A percentile compares a stretch with the other conserved stretches of the same genome.
These are phyloP conservation scores for Amaranthus cruentus DNA, from an alignment of 148 eudicot genomes.

Conservation along the genomic window DNA sequence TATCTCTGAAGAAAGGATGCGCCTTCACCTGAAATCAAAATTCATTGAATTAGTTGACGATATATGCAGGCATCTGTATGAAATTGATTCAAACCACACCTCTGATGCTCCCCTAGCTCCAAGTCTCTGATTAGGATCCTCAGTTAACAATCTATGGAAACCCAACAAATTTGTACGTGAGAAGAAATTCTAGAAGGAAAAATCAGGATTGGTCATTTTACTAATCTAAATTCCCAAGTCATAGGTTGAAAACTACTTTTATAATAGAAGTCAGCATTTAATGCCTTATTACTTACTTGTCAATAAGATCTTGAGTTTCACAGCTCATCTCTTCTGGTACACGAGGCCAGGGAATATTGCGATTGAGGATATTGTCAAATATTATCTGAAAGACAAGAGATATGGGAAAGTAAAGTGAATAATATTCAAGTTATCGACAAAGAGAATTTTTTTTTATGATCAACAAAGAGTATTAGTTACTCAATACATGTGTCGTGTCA, in stretches of 20 bases:
- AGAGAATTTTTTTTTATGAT: neutral
- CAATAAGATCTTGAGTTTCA: conserved; percentile 80
- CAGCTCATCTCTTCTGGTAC: conserved; percentile 93
- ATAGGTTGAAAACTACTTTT: no score
- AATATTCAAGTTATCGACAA: neutral
- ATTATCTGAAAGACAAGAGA: conserved; percentile 49
- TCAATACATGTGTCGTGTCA: neutral
- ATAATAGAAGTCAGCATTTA: neutral
- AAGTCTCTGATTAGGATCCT: conserved; percentile 91
- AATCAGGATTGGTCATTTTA: neutral
- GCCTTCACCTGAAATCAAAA: conserved; percentile 69
- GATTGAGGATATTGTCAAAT: conserved; percentile 94
- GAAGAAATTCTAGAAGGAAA: neutral
- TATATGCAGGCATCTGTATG: neutral
- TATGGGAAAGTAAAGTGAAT: conserved; percentile 11
- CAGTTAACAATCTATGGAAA: conserved; percentile 62
- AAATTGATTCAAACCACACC: conserved; percentile 34
- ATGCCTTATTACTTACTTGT: conserved; percentile 46
- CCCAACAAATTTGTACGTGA: neutral
- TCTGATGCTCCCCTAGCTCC: conserved; percentile 97
- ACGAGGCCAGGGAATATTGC: conserved; percentile 88
- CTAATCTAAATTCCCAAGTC: no score
- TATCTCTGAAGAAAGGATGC: conserved; percentile 89
- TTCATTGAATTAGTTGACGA: neutral
- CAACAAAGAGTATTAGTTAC: neutral